Evolutionary conservation across 441 rosid species (phyloP).

Genomic region (Erodium trifolium): DNA sequence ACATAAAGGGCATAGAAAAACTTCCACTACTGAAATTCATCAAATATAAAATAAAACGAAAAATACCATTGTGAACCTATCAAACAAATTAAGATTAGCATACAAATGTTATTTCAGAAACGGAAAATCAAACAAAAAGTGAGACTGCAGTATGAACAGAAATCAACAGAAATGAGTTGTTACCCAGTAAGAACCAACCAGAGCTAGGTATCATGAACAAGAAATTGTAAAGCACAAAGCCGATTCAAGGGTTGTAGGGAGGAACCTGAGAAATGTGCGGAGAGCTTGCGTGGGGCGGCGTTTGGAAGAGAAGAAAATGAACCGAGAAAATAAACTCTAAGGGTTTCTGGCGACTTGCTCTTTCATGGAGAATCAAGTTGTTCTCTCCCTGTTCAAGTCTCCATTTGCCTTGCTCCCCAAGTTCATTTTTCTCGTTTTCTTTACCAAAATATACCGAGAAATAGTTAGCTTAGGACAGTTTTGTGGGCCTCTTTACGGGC

Average conservation of each 20-base stretch:
- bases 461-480: no score
- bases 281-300: constrained; percentile 26
- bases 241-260: constrained; percentile 18
- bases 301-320: constrained; percentile 39
- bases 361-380: not conserved
- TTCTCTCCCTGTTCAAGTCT: not conserved
- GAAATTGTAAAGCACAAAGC: not conserved
- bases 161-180: not conserved
- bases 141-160: not conserved
- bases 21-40: not conserved
- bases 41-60: not conserved
- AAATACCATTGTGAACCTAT: not conserved
- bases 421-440: not conserved
- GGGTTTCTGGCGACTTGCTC: not conserved
- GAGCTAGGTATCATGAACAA: not conserved
- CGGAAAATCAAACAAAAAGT: not conserved
- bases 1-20: not conserved
- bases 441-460: no score
- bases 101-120: not conserved
- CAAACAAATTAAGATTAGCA: not conserved
- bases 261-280: constrained; percentile 38
- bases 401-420: not conserved
- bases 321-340: constrained; percentile 23
- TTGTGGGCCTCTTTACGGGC: no score
- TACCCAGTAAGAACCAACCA: not conserved